Percentiles rank a stretch among this genome's conserved stretches.
phyloP scores from a whole-genome alignment of 306 rosid species.

The Clitoria ternatea region DNA sequence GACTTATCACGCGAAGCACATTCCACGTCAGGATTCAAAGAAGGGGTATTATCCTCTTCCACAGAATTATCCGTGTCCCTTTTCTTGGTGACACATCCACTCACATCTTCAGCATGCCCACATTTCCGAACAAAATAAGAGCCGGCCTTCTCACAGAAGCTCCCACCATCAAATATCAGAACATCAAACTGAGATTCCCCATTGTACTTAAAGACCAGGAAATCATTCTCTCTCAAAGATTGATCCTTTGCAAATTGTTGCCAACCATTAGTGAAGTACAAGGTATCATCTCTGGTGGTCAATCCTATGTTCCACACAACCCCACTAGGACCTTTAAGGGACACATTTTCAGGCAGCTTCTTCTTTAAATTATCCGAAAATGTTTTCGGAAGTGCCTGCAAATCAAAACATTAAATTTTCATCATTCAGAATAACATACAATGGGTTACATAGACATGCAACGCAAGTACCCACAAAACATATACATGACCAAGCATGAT shows the following conservation, averaged over 20 bases:
- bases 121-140: conserved; percentile 56
- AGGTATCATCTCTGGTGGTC: conserved; percentile 30
- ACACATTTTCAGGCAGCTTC: conserved; percentile 51
- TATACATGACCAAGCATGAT: background rate
- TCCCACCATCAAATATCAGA: conserved; percentile 45
- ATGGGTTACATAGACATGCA: background rate
- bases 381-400: conserved; percentile 61
- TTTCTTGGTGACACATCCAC: conserved; percentile 22
- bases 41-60: conserved; percentile 31
- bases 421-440: background rate
- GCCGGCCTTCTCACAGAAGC: conserved; percentile 56
- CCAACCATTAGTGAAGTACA: conserved; percentile 57
- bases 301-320: conserved; percentile 51
- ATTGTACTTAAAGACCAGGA: conserved; percentile 61
- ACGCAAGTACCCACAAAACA: background rate
- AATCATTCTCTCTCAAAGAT: conserved; percentile 54
- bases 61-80: conserved; percentile 13
- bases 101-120: conserved; percentile 22
- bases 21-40: conserved; percentile 28
- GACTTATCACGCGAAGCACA: conserved; percentile 29
- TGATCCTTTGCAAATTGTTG: conserved; percentile 53
- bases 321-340: conserved; percentile 66
- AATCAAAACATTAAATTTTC: conserved; percentile 5
- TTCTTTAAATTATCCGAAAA: conserved; percentile 45
- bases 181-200: conserved; percentile 59